Percentiles rank a stretch among this genome's conserved stretches.
phyloP scores from a whole-genome alignment of 805 yeast genomes.

The Phaffomyces opuntiae region DNA sequence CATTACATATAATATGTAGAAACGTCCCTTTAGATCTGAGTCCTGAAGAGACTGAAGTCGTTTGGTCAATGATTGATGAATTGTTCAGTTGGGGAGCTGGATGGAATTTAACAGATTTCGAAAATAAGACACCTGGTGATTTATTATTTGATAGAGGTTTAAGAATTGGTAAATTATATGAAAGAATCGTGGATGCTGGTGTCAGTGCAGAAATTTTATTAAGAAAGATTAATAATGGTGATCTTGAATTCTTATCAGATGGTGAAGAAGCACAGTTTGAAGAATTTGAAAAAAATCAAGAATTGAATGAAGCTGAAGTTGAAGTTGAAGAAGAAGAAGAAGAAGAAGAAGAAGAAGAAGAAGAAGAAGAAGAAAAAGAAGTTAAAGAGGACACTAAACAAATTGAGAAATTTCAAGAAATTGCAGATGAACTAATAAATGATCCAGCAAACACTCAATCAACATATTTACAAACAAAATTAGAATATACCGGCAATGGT shows the following conservation, averaged over 20 bases:
- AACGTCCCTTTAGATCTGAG: slow-evolving; percentile 37
- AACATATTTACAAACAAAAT: slow-evolving; percentile 56
- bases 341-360: slow-evolving; percentile 7
- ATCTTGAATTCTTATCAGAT: slow-evolving; percentile 46
- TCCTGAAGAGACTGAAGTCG: slow-evolving; percentile 36
- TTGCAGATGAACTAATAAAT: slow-evolving; percentile 21
- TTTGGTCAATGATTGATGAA: slow-evolving; percentile 49
- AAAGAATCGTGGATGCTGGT: slow-evolving; percentile 68
- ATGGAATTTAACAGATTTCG: slow-evolving; percentile 74
- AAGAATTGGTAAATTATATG: slow-evolving; percentile 36
- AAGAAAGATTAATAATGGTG: slow-evolving; percentile 60
- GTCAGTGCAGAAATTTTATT: slow-evolving; percentile 81
- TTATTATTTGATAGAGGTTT: slow-evolving; percentile 50
- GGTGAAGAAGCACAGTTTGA: slow-evolving; percentile 27
- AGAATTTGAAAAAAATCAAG: slow-evolving; percentile 13
- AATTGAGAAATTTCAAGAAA: slow-evolving; percentile 8
- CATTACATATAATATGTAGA: slow-evolving; percentile 63
- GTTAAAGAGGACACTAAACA: slow-evolving; percentile 2
- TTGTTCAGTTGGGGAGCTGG: slow-evolving; percentile 86
- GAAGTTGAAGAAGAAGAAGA: slow-evolving; percentile 12
- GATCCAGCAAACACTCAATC: slow-evolving; percentile 62
- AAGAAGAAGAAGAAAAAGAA: slow-evolving; percentile 7
- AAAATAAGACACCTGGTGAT: slow-evolving; percentile 81
- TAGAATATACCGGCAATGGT: slow-evolving; percentile 54
- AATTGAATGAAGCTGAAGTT: slow-evolving; percentile 7